Evolutionary conservation across 345 rosid genomes (phyloP).

Genomic region (Eucalyptus polybractea): DNA sequence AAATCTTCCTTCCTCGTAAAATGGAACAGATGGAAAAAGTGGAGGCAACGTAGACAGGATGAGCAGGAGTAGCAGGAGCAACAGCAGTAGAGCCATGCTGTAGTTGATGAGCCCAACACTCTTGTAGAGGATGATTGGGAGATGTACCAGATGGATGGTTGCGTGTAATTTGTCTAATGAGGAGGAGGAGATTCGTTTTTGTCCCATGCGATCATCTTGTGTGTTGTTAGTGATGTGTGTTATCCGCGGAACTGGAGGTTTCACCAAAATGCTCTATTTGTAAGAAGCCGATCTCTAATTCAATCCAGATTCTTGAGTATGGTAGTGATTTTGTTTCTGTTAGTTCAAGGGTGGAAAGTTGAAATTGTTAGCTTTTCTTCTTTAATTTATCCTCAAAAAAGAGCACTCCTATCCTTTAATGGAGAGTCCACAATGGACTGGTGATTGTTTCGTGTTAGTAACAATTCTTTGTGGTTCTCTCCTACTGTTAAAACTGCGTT

Average conservation of each 20-base stretch:
- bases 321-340: too few relatives aligned
- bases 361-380: too few relatives aligned
- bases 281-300: too few relatives aligned
- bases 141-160: conserved; percentile 68
- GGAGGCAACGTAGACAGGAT: conserved; percentile 34
- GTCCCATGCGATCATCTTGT: conserved; percentile 84
- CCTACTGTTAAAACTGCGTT: too few relatives aligned
- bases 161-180: conserved; percentile 66
- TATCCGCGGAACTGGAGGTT: conserved; percentile 37
- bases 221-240: conserved; percentile 65
- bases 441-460: too few relatives aligned
- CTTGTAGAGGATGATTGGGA: conserved; percentile 31
- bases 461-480: too few relatives aligned
- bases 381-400: too few relatives aligned
- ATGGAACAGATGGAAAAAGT: conserved; percentile 65
- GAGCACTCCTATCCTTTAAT: too few relatives aligned
- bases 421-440: too few relatives aligned
- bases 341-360: too few relatives aligned
- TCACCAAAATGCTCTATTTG: conserved; percentile 6
- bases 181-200: conserved; percentile 60
- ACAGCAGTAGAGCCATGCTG: conserved; percentile 8
- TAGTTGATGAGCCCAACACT: conserved; percentile 3
- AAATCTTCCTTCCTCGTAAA: conserved; percentile 16
- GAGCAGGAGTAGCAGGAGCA: conserved; percentile 3
- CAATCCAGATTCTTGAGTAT: too few relatives aligned